Conservation (phyloP, 2,329 filamentous ascomycete species). For the Paraphoma chrysanthemicola region DNA sequence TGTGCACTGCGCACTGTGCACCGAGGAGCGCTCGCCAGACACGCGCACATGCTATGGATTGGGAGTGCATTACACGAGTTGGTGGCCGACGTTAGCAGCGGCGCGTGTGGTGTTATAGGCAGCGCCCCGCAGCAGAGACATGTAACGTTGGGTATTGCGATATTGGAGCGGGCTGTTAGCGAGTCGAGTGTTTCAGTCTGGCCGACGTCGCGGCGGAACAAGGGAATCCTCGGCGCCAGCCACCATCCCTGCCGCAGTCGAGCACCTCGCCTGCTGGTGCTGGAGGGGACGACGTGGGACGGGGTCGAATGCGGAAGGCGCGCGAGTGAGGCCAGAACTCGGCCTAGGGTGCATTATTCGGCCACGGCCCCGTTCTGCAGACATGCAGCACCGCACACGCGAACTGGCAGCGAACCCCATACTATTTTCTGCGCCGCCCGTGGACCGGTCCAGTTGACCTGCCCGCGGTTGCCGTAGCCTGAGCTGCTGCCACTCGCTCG, state of each 20-base stretch:
- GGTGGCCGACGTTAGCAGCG: background rate
- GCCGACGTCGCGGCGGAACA: slow-evolving; percentile 7
- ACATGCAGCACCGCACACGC: background rate
- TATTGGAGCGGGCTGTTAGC: slow-evolving; percentile 9
- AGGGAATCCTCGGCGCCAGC: background rate
- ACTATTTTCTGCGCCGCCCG: background rate
- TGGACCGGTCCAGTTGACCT: background rate
- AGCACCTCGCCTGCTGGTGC: background rate
- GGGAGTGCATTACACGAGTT: background rate
- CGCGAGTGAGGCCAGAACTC: background rate
- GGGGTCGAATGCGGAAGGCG: slow-evolving; percentile 1
- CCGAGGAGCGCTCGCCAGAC: background rate
- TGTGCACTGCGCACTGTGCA: background rate
- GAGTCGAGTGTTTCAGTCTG: slow-evolving; percentile 21
- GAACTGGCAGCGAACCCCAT: background rate
- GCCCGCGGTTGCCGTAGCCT: background rate
- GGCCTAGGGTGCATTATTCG: too few relatives aligned
- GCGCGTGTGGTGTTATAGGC: background rate
- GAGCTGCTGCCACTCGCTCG: background rate
- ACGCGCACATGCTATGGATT: background rate
- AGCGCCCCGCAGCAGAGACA: slow-evolving; percentile 15
- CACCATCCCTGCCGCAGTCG: slow-evolving; percentile 1
- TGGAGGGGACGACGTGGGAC: background rate
- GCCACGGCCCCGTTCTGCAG: background rate
- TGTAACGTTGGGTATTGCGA: slow-evolving; percentile 13